Evolutionary conservation across 495 filamentous ascomycete genomes (phyloP), one percentile per base, ranked within the genome.

Genomic region (Penicillium canariense): DNA sequence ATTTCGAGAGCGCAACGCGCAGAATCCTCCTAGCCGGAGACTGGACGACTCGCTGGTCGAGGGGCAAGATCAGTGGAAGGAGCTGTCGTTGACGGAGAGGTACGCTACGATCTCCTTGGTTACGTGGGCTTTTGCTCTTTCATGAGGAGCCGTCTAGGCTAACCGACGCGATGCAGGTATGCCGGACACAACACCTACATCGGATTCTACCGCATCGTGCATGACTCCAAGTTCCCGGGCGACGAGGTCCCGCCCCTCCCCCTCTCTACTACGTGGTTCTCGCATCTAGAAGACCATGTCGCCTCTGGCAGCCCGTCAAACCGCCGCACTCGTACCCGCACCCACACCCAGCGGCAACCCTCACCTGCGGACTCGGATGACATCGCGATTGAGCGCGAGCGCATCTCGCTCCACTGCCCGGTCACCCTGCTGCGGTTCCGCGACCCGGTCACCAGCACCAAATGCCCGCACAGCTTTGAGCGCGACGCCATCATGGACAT

Each of bases 401-500:
- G 78, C 15, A 77, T 87, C 56, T 87, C 84, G 53, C 79, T 90
- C 45, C 87, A 85, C 63, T 96, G 91, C 61, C 90, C 90, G 0
- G 63, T 96, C n/a, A 92, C 91, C 1, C 76, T 96, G 36, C 76
- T 78, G 32, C 66, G 77, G n/a, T 89, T 89, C 75, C 72, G 74
- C 23, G 82, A 93, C 42, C 91, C 91, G 0, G 72, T 81, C 2
- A 91, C 81, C n/a, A 90, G 83, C 68, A 79, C 70, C 4, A 86
- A 87, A 59, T 96, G 91, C 73, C 84, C 81, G 8, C 91, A 96
- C 66, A 88, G 81, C 8, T 96, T 96, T 68, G 87, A 96, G 69
- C 86, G 82, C 58, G 60, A 70, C 3, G 88, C 89, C 5, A 89
- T 96, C 51, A 25, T 81, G 31, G 74, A 81, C 12, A 86, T 89